phyloP scores from a whole-genome alignment of 805 yeast species.

The Suhomyces canberraensis region DNA sequence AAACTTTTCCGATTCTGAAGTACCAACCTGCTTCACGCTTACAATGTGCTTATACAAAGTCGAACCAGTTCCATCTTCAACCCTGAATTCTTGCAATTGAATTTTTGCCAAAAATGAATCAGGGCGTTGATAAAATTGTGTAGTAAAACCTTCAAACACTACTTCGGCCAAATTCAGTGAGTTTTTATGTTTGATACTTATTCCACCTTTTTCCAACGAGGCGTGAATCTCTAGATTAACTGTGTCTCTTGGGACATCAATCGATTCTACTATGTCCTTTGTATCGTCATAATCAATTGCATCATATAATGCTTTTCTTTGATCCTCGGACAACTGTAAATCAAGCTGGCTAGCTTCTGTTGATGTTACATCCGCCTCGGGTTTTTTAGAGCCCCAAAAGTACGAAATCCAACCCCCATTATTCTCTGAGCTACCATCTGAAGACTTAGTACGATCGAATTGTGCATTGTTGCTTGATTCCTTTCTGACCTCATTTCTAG shows the following conservation, averaged over 20 bases:
- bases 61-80: conserved; percentile 81
- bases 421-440: neutral
- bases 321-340: conserved; percentile 69
- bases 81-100: conserved; percentile 73
- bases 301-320: conserved; percentile 82
- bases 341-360: conserved; percentile 37
- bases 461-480: conserved; percentile 29
- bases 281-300: conserved; percentile 89
- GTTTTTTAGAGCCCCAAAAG: conserved; percentile 50
- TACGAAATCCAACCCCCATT: conserved; percentile 62
- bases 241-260: conserved; percentile 71
- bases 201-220: conserved; percentile 71
- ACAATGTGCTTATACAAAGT: conserved; percentile 85
- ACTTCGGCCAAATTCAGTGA: conserved; percentile 64
- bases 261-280: conserved; percentile 45
- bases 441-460: neutral
- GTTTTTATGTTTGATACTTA: conserved; percentile 51
- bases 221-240: conserved; percentile 66
- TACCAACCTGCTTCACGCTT: conserved; percentile 61
- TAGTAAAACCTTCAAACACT: conserved; percentile 75
- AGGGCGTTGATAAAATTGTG: conserved; percentile 71
- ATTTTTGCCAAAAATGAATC: conserved; percentile 73
- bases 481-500: conserved; percentile 62
- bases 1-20: conserved; percentile 3
- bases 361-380: conserved; percentile 15